Conservation (phyloP, 1,284 basidiomycete genomes). For the Neonothopanus nambi region DNA sequence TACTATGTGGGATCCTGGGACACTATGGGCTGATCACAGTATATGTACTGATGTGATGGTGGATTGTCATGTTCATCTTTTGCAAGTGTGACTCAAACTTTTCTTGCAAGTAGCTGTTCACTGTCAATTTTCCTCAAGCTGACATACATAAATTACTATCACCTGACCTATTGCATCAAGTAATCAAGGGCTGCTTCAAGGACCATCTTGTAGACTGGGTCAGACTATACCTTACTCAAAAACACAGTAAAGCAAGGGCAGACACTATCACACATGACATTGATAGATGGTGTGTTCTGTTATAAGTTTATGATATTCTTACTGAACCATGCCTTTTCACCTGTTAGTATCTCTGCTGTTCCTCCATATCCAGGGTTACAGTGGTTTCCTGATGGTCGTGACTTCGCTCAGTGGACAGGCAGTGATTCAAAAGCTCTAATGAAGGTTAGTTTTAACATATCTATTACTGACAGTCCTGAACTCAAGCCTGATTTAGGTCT, state of each 20-base stretch:
- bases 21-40: no score
- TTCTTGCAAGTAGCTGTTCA: no score
- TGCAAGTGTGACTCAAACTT: no score
- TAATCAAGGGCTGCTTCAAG: conserved; percentile 17
- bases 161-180: conserved; percentile 26
- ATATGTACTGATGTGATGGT: no score
- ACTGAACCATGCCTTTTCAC: no score
- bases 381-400: conserved; percentile 26
- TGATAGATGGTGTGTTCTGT: conserved; percentile 16
- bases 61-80: no score
- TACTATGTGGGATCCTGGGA: no score
- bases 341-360: conserved; percentile 19
- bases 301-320: no score
- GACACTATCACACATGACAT: conserved; percentile 21
- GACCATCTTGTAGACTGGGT: conserved; percentile 22
- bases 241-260: conserved; percentile 12
- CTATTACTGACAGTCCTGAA: no score
- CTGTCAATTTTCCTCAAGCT: no score
- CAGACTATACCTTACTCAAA: conserved; percentile 10
- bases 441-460: no score
- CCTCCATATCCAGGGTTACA: conserved; percentile 22
- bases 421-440: conserved; percentile 32
- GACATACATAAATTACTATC: conserved; percentile 25
- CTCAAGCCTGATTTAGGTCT: no score
- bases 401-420: conserved; percentile 29